phyloP scores from a whole-genome alignment of 169 alveolate genomes.

The Perkinsus olseni region DNA sequence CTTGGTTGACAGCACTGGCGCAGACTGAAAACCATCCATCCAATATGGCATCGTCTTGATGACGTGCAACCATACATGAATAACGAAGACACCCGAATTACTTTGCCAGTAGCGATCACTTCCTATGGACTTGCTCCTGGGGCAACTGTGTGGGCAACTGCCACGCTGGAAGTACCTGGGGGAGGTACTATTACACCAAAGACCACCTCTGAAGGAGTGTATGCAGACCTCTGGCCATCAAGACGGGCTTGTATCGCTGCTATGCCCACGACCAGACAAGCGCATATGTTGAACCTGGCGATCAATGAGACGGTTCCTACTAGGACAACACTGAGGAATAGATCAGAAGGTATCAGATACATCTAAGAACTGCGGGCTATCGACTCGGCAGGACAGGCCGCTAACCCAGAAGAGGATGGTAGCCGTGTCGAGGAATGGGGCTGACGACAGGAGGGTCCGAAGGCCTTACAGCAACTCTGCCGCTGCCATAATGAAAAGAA shows the following conservation, averaged over 20 bases:
- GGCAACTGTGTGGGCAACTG: background rate
- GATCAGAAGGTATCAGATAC: too few relatives aligned
- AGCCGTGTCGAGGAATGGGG: too few relatives aligned
- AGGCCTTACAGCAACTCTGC: background rate
- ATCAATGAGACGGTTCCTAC: too few relatives aligned
- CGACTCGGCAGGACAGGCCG: too few relatives aligned
- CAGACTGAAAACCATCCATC: background rate
- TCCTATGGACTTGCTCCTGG: background rate
- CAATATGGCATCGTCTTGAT: too few relatives aligned
- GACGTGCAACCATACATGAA: too few relatives aligned
- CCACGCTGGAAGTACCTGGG: background rate
- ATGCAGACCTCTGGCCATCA: background rate
- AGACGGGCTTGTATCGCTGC: background rate
- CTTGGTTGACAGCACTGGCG: background rate
- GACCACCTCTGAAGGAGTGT: background rate
- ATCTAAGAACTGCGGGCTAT: too few relatives aligned
- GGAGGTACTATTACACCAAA: background rate
- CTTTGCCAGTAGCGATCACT: background rate
- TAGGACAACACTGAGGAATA: too few relatives aligned
- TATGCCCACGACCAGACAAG: background rate
- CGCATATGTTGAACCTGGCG: background rate
- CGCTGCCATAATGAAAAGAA: background rate
- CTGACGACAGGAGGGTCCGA: too few relatives aligned
- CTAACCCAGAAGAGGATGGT: too few relatives aligned
- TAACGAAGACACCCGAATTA: background rate